Evolutionary conservation across 495 filamentous ascomycete genomes (phyloP), one percentile per base, ranked within the genome.

Genomic region (Penicilliopsis zonata): DNA sequence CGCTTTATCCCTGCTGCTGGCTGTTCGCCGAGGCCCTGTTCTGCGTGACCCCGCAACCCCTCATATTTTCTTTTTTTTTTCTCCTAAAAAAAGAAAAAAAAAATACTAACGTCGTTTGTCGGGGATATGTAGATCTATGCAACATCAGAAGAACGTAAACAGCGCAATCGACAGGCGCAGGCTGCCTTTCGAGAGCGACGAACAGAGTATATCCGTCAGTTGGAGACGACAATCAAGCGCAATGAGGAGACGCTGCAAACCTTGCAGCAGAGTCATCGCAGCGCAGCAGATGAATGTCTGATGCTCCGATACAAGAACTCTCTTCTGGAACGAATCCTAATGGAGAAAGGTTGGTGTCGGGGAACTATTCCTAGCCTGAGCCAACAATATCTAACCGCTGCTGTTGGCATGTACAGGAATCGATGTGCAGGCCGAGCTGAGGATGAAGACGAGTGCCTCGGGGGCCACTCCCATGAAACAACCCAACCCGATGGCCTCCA

Each of bases 301-400:
- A 96, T 96, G 92, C 65, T 98, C 41, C 80, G 92, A 20, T 96
- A 96, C 58, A 96, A 96, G 62, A 98, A 96, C 55, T 95, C 88
- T 16, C 66, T 96, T 27, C 72, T 98, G 7, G 90, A 98, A 57
- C 74, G 92, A 15, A 94, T 98, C 44, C 62, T 98, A 23, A 70
- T 96, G 4, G 90, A 98, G 58, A 96, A 95, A 69, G 92, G 86
- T 88, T 55, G 14, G 52, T 24, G 8, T 13, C 13, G 18, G 8
- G 22, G 9, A 19, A 4, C 25, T n/a, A n/a, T n/a, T n/a, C n/a
- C n/a, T n/a, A n/a, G n/a, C n/a, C n/a, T n/a, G n/a, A n/a, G n/a
- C n/a, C n/a, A n/a, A n/a, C n/a, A n/a, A n/a, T n/a, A n/a, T n/a
- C n/a, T n/a, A n/a, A n/a, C n/a, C n/a, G n/a, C n/a, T n/a, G n/a